Base-by-base conservation (phyloP, 2,329 filamentous ascomycete species). In the Cladosporium sp. region DNA sequence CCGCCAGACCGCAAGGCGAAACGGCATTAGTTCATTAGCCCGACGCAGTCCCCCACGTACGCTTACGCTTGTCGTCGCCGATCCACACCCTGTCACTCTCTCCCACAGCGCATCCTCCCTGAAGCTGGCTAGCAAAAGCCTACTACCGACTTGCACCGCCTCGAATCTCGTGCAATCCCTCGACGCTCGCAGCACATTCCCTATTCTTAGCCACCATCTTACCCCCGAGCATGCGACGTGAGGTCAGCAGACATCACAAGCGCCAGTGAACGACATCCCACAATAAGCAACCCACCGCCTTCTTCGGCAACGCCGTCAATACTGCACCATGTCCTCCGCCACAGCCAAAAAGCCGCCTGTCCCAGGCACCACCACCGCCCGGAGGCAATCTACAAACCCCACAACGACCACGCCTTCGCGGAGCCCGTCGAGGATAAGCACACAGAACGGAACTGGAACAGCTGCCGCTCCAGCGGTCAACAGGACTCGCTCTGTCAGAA, bases 401-500 rank as follows among this genome's bases (percentile, higher is more conserved):
- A 33, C 53, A 28, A 23, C 53, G 2, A 56, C 62, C 7, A 56
- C 62, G 26, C 56, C 64, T 26, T 40, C 56, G 14, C 56, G 56
- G 14, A 65, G 64, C 57, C 64, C 64, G n/a, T 58, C 64, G n/a
- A 52, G 64, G 26, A 55, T 55, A 40, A n/a, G 31, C 49, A 31
- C 64, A 35, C 28, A 33, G 28, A 65, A 28, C 46, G 37, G 33
- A 14, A 33, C 64, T 46, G 56, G 28, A 37, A 40, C 64, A 8
- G 35, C 64, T 10, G 33, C 56, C 28, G 29, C 56, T 26, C 44
- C 56, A 5, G 44, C 63, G 62, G 56, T 76, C 52, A 74, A 69
- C 66, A 67, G 74, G 46, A 88, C 85, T 56, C 86, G 89, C 68
- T 92, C 91, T 16, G 81, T 87, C 67, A 87, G 91, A 72, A 75